Evolutionary conservation across 768 basidiomycete genomes (phyloP).

Genomic region (Trametes sanguinea): DNA sequence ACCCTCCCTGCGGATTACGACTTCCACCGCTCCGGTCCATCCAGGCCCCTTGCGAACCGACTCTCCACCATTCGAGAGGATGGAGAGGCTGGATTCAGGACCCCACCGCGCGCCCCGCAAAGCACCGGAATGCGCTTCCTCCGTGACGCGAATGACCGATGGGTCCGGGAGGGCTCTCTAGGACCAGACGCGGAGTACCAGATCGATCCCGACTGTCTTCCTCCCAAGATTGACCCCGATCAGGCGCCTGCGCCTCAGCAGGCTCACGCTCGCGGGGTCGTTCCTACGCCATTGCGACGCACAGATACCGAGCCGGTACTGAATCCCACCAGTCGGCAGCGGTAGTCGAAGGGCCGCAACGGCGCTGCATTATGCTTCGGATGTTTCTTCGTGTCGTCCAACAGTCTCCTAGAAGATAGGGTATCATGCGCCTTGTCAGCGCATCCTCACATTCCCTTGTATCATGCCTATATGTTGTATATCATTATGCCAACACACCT

Average conservation of each 20-base stretch:
- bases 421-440: background rate
- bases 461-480: background rate
- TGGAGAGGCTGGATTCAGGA: background rate
- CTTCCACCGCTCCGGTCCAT: background rate
- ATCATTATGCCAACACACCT: background rate
- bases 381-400: too few relatives aligned
- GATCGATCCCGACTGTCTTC: background rate
- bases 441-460: background rate
- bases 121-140: constrained; percentile 4
- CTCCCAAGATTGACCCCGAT: constrained; percentile 1
- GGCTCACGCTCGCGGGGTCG: background rate
- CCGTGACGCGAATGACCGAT: constrained; percentile 1
- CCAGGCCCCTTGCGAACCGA: background rate
- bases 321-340: too few relatives aligned
- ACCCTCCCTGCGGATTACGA: constrained; percentile 10
- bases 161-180: constrained; percentile 10
- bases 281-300: background rate
- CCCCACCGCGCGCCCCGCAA: background rate
- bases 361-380: too few relatives aligned
- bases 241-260: background rate
- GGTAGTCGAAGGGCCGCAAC: background rate
- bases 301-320: constrained; percentile 12
- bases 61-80: constrained; percentile 13
- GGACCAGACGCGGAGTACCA: constrained; percentile 5
- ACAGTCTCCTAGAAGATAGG: background rate